Evolutionary conservation across 2,329 filamentous ascomycete genomes (phyloP), one percentile per base, ranked within the genome.

Genomic region (Ophiobolus disseminans): DNA sequence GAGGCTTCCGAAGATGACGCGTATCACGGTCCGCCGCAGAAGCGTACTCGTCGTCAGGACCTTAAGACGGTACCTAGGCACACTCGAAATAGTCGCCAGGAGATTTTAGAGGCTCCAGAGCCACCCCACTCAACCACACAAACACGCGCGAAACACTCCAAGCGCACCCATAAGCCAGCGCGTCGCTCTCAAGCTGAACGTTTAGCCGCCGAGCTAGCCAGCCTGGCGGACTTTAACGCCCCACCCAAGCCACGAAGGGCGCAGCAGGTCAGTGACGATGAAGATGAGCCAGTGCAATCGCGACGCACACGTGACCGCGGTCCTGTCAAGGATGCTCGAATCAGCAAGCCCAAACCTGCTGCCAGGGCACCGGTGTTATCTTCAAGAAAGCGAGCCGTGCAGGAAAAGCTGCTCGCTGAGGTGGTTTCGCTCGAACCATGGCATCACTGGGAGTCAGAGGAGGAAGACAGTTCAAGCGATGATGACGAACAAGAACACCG

Each of bases 151-250:
- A 14, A n/a, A 16, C 21, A 21, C 30, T 5, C 30, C 30, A 32
- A 14, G 30, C 10, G n/a, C 30, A 32, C 3, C 30, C 9, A 14
- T 14, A 3, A 32, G 7, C 7, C 8, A 14, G 3, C 10, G 3
- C 16, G n/a, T 32, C 30, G 23, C 23, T n/a, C n/a, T n/a, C n/a
- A n/a, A n/a, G 36, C 36, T 16, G 5, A 25, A 9, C 21, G 13
- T 9, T 8, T 50, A 2, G 30, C 2, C 4, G 48, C 48, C 2
- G 48, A 50, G 38, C 11, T 50, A 10, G 42, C 42, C 0, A 38
- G 35, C 20, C 41, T 50, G 14, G 48, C 48, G 11, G 48, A 50
- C 48, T 41, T 25, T 25, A 38, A 50, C 10, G 23, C 34, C n/a
- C 37, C 48, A 9, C 48, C 42, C 10, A 38, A 45, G 32, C 13